A percentile compares a stretch with the other conserved stretches of the same genome.
phyloP scores from a whole-genome alignment of 345 rosid genomes.

The Salix udensis region DNA sequence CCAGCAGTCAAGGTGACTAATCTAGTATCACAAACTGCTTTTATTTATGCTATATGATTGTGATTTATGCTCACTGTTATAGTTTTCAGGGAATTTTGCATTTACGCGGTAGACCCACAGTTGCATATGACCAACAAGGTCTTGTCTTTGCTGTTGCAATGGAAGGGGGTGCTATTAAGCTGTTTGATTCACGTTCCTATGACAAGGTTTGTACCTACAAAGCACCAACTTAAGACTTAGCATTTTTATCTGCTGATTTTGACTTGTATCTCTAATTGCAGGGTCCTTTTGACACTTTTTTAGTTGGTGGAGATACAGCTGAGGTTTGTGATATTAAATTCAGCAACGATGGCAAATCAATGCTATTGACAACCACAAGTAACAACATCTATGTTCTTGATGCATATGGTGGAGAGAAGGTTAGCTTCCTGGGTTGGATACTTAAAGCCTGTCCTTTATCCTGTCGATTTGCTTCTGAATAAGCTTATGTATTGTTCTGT shows the following conservation, averaged over 20 bases:
- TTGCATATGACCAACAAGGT: slow-evolving; percentile 97
- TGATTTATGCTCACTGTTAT: slow-evolving; percentile 56
- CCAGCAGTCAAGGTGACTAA: background rate
- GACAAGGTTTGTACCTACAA: slow-evolving; percentile 60
- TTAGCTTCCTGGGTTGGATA: slow-evolving; percentile 21
- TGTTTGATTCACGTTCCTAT: slow-evolving; percentile 90
- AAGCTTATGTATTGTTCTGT: background rate
- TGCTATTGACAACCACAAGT: slow-evolving; percentile 88
- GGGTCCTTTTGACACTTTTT: slow-evolving; percentile 97
- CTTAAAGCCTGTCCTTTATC: background rate
- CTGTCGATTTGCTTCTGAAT: background rate
- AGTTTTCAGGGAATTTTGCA: slow-evolving; percentile 80
- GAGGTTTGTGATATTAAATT: slow-evolving; percentile 96
- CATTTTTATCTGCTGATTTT: slow-evolving; percentile 9
- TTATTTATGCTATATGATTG: slow-evolving; percentile 16
- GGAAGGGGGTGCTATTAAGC: slow-evolving; percentile 98
- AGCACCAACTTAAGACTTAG: background rate
- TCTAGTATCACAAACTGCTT: background rate
- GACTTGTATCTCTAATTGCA: slow-evolving; percentile 28
- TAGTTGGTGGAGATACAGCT: slow-evolving; percentile 96
- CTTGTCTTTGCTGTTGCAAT: slow-evolving; percentile 97
- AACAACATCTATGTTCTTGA: slow-evolving; percentile 84
- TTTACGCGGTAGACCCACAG: slow-evolving; percentile 92
- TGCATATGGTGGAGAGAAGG: slow-evolving; percentile 97
- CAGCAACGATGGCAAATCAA: slow-evolving; percentile 94